Percentiles rank a stretch among this genome's conserved stretches.
Evolutionary conservation across 441 rosid species (phyloP).

Genomic region (Populus hybrid): DNA sequence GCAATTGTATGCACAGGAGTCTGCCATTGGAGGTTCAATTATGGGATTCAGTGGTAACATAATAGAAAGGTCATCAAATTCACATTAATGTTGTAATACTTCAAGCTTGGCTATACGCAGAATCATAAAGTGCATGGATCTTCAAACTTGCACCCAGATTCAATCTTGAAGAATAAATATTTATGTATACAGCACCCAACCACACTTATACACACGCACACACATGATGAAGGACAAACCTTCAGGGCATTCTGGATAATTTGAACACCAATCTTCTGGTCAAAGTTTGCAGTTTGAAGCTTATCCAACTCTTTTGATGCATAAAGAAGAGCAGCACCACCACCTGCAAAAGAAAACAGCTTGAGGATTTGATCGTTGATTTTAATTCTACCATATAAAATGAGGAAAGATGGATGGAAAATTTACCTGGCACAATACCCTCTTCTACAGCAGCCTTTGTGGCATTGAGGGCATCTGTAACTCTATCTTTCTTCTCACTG

Average conservation of each 20-base stretch:
- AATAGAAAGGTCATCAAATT: background rate
- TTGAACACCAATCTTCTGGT: constrained; percentile 85
- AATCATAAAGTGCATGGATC: background rate
- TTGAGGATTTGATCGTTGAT: background rate
- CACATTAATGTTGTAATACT: background rate
- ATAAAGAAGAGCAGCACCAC: constrained; percentile 84
- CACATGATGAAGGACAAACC: constrained; percentile 30
- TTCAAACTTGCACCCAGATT: background rate
- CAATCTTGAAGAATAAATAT: background rate
- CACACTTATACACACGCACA: background rate
- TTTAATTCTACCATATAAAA: background rate
- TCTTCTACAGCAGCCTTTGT: constrained; percentile 94
- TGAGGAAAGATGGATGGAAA: background rate
- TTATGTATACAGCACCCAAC: background rate
- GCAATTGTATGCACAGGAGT: constrained; percentile 75
- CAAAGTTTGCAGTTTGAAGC: constrained; percentile 75
- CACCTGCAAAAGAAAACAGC: constrained; percentile 40
- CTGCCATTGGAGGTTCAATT: constrained; percentile 32
- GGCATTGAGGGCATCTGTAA: constrained; percentile 86
- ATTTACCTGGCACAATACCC: constrained; percentile 81
- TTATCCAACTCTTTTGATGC: constrained; percentile 75
- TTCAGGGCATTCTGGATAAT: constrained; percentile 85
- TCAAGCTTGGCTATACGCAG: background rate
- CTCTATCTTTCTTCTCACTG: constrained; percentile 86
- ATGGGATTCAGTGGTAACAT: background rate